A percentile compares a stretch with the other conserved stretches of the same genome.
phyloP scores from a whole-genome alignment of 2,329 filamentous ascomycete species.

The Cladosporium austrohemisphaericum region DNA sequence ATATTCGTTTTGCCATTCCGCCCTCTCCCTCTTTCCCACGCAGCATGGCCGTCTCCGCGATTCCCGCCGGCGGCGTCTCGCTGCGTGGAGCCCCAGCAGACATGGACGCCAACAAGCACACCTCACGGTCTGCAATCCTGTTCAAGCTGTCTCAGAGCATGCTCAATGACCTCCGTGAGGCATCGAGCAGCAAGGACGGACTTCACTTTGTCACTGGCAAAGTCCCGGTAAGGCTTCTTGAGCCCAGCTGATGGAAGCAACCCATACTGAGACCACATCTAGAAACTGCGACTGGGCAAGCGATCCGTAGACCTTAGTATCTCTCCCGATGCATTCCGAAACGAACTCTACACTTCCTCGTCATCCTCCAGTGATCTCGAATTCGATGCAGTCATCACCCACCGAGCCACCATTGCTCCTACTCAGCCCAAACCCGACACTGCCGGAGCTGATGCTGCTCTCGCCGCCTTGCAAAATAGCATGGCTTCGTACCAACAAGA shows the following conservation, averaged over 20 bases:
- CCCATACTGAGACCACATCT: conserved; percentile 14
- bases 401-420: conserved; percentile 43
- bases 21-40: not conserved
- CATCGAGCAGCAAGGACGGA: conserved; percentile 25
- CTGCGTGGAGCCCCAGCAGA: conserved; percentile 25
- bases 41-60: conserved; percentile 21
- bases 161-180: conserved; percentile 33
- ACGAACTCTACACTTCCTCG: conserved; percentile 54
- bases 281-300: conserved; percentile 56
- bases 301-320: conserved; percentile 54
- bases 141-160: conserved; percentile 30
- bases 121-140: conserved; percentile 27
- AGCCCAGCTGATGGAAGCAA: conserved; percentile 1
- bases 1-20: conserved; percentile 11
- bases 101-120: conserved; percentile 19
- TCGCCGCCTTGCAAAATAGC: conserved; percentile 57
- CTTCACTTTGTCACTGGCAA: conserved; percentile 34
- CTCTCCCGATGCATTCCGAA: conserved; percentile 50
- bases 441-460: conserved; percentile 55
- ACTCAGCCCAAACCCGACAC: conserved; percentile 38
- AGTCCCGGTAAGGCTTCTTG: conserved; percentile 29
- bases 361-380: conserved; percentile 45
- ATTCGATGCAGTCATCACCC: conserved; percentile 56
- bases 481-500: conserved; percentile 57
- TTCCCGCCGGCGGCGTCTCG: conserved; percentile 25